phyloP scores from a whole-genome alignment of 2,329 filamentous ascomycete species.

The Sclerotinia minor region DNA sequence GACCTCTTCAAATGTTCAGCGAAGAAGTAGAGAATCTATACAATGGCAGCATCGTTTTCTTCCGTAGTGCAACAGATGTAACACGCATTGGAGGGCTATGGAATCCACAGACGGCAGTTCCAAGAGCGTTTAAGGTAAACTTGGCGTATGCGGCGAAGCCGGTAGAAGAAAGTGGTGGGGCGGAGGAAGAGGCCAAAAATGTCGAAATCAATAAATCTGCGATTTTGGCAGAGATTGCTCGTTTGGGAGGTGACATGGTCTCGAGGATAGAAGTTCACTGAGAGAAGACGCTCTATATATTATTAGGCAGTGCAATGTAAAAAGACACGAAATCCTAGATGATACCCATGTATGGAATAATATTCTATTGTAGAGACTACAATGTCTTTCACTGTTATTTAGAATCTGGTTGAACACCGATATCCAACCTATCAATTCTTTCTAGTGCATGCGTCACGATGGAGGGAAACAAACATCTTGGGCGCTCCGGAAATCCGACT shows the following conservation, averaged over 20 bases:
- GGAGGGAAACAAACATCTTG: too few species aligned
- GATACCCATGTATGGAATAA: slow-evolving; percentile 19
- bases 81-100: slow-evolving; percentile 64
- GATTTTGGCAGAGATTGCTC: slow-evolving; percentile 71
- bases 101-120: slow-evolving; percentile 53
- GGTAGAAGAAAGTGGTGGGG: slow-evolving; percentile 30
- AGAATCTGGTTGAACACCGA: neutral
- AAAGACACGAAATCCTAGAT: neutral
- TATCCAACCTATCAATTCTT: neutral
- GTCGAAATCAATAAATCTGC: slow-evolving; percentile 67
- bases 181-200: slow-evolving; percentile 46
- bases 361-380: neutral
- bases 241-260: slow-evolving; percentile 67
- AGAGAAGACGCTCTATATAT: neutral
- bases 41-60: slow-evolving; percentile 72
- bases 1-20: slow-evolving; percentile 64
- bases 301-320: neutral
- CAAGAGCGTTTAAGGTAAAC: slow-evolving; percentile 66
- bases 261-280: slow-evolving; percentile 57
- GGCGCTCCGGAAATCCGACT: neutral
- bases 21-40: slow-evolving; percentile 68
- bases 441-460: neutral
- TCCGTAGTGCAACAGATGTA: slow-evolving; percentile 63
- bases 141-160: slow-evolving; percentile 64
- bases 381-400: neutral